phyloP scores from a whole-genome alignment of 179 eudicot species.

The Nepenthes alata region DNA sequence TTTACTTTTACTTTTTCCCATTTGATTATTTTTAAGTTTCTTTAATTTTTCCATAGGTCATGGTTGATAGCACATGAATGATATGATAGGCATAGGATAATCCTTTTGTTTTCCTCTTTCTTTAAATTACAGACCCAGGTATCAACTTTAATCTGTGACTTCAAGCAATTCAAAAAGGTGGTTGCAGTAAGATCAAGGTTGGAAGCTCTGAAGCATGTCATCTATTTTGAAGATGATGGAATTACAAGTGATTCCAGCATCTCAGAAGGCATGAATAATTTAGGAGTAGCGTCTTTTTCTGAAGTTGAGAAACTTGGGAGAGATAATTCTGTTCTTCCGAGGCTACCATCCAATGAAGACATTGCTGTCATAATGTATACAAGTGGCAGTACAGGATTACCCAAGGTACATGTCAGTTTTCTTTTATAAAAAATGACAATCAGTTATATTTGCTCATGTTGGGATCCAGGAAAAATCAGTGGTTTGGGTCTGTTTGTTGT shows the following conservation, averaged over 20 bases:
- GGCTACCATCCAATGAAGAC: conserved; percentile 60
- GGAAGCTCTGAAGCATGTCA: conserved; percentile 40
- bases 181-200: conserved; percentile 55
- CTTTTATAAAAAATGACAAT: neutral
- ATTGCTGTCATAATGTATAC: conserved; percentile 93
- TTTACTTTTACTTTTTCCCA: neutral
- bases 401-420: conserved; percentile 53
- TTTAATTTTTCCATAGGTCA: neutral
- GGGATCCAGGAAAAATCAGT: neutral
- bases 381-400: conserved; percentile 93
- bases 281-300: conserved; percentile 38
- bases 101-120: neutral
- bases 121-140: conserved; percentile 61
- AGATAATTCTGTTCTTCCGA: conserved; percentile 38
- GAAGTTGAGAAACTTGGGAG: conserved; percentile 76
- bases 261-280: conserved; percentile 19
- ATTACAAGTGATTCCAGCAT: conserved; percentile 25
- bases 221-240: conserved; percentile 69
- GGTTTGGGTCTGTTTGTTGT: neutral
- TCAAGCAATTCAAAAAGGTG: conserved; percentile 71
- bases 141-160: conserved; percentile 75
- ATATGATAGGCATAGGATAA: neutral
- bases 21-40: neutral
- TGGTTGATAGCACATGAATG: neutral
- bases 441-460: neutral